These are phyloP conservation scores for Cordyceps tenuipes DNA, from an alignment of 2,329 filamentous ascomycete genomes.

Conservation along the genomic window DNA sequence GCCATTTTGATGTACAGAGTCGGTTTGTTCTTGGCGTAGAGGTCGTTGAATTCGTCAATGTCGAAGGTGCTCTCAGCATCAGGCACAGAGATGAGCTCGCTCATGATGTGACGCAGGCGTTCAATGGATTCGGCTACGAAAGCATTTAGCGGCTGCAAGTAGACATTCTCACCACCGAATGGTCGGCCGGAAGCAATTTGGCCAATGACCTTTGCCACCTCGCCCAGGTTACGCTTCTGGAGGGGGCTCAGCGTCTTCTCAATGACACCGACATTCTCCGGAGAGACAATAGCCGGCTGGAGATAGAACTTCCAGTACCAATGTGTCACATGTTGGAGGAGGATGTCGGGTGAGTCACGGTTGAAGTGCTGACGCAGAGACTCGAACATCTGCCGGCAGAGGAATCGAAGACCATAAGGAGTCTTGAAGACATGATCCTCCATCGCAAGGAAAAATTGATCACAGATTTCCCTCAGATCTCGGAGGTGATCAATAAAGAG, in stretches of 20 bases:
- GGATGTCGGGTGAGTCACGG: constrained; percentile 64
- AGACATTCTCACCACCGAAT: constrained; percentile 92
- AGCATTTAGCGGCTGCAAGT: constrained; percentile 87
- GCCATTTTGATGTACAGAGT: constrained; percentile 99
- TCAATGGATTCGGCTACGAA: constrained; percentile 82
- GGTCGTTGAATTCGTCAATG: constrained; percentile 97
- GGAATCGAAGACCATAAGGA: constrained; percentile 85
- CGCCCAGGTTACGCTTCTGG: constrained; percentile 84
- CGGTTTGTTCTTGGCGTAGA: constrained; percentile 92
- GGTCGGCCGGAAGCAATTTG: constrained; percentile 83
- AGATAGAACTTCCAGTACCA: constrained; percentile 96
- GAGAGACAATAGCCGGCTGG: constrained; percentile 78
- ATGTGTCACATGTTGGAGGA: constrained; percentile 76
- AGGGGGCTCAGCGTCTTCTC: constrained; percentile 82
- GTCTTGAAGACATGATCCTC: constrained; percentile 81
- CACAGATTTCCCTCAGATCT: constrained; percentile 87
- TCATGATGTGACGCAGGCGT: constrained; percentile 66
- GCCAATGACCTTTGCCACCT: constrained; percentile 84
- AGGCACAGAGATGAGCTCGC: constrained; percentile 70
- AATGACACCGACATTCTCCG: constrained; percentile 87
- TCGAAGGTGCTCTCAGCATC: constrained; percentile 89
- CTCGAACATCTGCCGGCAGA: constrained; percentile 80
- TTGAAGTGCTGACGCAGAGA: constrained; percentile 69
- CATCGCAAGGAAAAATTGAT: constrained; percentile 75
- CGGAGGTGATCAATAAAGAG: constrained; percentile 92